Base-by-base conservation (phyloP, 108 stramenopile genomes). In the Fragilariopsis cylindrus region DNA sequence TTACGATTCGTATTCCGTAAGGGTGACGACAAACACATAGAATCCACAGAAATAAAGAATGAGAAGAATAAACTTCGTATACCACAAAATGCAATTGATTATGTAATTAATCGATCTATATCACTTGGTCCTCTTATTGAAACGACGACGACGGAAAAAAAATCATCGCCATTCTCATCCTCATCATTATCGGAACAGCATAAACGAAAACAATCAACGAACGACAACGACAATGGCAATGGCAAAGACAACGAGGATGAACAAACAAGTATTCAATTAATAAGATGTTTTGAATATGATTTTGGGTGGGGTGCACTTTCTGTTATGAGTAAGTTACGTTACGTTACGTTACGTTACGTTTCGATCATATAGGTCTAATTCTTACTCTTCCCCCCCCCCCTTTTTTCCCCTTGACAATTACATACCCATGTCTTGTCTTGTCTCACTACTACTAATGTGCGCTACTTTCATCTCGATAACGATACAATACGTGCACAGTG, bases 261-360 rank as follows among this genome's bases (percentile, higher is more conserved):
- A 0, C 6, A 30, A 5, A 39, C 30, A 60, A 60, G 7, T 21
- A 4, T 30, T 16, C 16, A 21, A 41, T 9, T 60, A 40, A 6
- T 60, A 41, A 21, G 58, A 30, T 11, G 58, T 21, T 60, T 60
- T 30, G 58, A 60, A 21, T 60, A 60, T 9, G 58, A 60, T 7
- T 60, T 60, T 21, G 58, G 58, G 1, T 30, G 30, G 30, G 58
- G 58, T 5, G 30, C 41, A 41, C 5, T 60, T 8, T 60, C 58
- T 40, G 58, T 60, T 0, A 60, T 60, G 58, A 60, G 30, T 30
- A 30, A 30, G 30, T 30, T 30, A 2, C 30, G 30, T 30, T 30
- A 30, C 30, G 30, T 30, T 30, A 30, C 30, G 30, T 30, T 30
- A 30, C 30, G 30, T 30, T 30, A 30, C 30, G 30, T 30, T 30